phyloP scores from a whole-genome alignment of 257 asterid genomes.

The Solanum clarkiae region DNA sequence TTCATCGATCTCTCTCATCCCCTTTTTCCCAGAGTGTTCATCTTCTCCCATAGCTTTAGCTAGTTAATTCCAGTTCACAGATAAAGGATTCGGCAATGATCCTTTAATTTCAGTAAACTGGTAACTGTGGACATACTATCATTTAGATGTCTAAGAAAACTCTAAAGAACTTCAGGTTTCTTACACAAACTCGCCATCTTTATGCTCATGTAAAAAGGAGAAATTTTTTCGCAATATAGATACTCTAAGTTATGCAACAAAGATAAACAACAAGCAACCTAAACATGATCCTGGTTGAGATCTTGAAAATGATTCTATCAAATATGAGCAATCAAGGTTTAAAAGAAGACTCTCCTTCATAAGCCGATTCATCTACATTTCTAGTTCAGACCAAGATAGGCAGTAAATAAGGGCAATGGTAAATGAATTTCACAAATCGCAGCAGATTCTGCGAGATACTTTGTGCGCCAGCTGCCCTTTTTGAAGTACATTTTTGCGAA shows the following conservation, averaged over 20 bases:
- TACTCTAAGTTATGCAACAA: background rate
- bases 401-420: background rate
- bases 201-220: background rate
- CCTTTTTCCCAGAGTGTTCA: background rate
- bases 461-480: background rate
- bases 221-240: accelerated
- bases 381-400: background rate
- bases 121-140: background rate
- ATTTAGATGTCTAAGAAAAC: background rate
- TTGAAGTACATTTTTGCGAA: background rate
- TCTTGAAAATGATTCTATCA: background rate
- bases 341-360: background rate
- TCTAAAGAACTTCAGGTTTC: background rate
- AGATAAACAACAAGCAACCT: background rate
- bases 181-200: background rate
- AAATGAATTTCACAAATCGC: background rate
- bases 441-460: background rate
- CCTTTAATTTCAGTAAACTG: background rate
- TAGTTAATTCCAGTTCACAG: background rate
- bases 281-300: background rate
- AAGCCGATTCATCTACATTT: too few relatives aligned
- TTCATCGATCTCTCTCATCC: background rate
- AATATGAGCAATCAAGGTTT: background rate
- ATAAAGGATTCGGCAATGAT: background rate
- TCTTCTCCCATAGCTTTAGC: background rate